Base-by-base conservation (phyloP, 108 stramenopile species). In the Epipyxis sp. region DNA sequence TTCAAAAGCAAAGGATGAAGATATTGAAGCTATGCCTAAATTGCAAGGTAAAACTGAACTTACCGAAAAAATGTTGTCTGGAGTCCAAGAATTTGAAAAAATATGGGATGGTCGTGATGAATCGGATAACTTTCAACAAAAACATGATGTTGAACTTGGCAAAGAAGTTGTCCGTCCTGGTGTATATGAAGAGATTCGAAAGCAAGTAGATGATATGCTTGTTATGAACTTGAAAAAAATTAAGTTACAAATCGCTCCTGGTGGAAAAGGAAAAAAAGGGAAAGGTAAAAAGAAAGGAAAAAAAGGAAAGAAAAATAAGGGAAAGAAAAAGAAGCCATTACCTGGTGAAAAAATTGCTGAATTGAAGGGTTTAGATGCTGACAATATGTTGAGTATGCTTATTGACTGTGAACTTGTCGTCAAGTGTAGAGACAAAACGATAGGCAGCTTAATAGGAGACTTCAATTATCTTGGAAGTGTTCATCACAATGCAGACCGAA, bases 171-270 rank as follows among this genome's bases (percentile, higher is more conserved):
- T 91, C 27, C 86, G 92, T 0, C 85, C 87, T 3, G 65, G 42
- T 37, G 87, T 87, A 1, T 32, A 74, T 37, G 82, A 88, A 57
- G 87, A 90, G 59, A 83, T 88, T 25, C 85, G 82, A 43, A 77
- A 76, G 25, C 76, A 87, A 79, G 90, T 92, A 59, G 92, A 92
- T 59, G 88, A 91, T 69, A 90, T 90, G 82, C 84, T 92, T 57
- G 69, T 86, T 25, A 80, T 80, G 59, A 90, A 87, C 59, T 84
- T 92, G 43, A 77, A 83, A 44, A 92, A 92, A 84, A 86, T 91
- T 77, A 90, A 90, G 59, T 40, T 65, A 59, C 83, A 84, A 76
- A 68, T 87, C 39, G 76, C 76, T 2, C 83, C 82, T 68, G 87
- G 79, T 3, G 72, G 69, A n/a, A 84, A 86, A 59, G 76, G 69